Evolutionary conservation across 2,329 filamentous ascomycete genomes (phyloP), one percentile per base, ranked within the genome.

Genomic region (Aspergillus fumigatiaffinis): DNA sequence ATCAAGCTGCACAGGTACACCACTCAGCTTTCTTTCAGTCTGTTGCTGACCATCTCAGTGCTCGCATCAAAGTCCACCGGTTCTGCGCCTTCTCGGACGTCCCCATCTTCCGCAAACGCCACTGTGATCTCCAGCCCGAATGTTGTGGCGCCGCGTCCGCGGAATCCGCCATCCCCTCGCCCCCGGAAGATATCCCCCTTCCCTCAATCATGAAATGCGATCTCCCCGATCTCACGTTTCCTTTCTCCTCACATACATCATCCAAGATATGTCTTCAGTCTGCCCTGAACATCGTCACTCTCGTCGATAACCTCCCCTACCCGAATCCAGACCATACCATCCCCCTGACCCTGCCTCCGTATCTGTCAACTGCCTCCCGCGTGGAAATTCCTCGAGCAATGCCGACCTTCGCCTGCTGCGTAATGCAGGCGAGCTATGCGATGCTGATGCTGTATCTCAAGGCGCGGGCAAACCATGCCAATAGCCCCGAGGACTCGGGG

Each of bases 31-130:
- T 6, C 12, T 17, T 2, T 3, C 4, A 9, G 17, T 26, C 17
- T 23, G n/a, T 6, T 26, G n/a, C 7, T 21, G 2, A 49, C 12
- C 2, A 8, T n/a, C 8, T 20, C 29, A 71, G 67, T 28, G 67
- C 68, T 23, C 61, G 65, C 17, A 67, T 71, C 28, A 71, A 70
- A 57, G 50, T 68, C 7, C 67, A 71, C 51, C 65, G 68, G 9
- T 68, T 68, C 46, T 61, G 63, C 23, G 69, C 69, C 10, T 71
- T 71, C 51, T 61, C 58, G 46, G 68, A 71, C 44, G 54, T 66
- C 5, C 65, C 68, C 2, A 54, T 68, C n/a, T 66, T 67, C 44
- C 55, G 60, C 7, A 58, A 66, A 54, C 57, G 49, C 9, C 65
- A 69, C 47, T 68, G 64, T 50, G 64, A 68, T 21, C 61, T 69